Conservation (phyloP, 768 basidiomycete genomes). For the Leucosporidium scottii region DNA sequence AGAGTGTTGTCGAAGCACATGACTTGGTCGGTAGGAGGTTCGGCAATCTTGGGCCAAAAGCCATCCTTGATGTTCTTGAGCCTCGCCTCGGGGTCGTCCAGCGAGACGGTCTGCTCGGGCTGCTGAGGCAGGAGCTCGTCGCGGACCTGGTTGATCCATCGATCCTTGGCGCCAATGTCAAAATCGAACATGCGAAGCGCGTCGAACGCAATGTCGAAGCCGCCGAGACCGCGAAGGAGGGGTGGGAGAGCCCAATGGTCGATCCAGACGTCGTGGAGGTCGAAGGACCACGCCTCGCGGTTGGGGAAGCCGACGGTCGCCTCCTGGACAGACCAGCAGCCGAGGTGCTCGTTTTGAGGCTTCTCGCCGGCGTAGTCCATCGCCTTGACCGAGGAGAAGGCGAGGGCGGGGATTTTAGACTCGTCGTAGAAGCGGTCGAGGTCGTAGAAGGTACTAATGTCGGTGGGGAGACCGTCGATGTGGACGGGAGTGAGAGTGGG, state of each 20-base stretch:
- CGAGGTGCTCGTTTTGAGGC: slow-evolving; percentile 17
- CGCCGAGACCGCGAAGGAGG: slow-evolving; percentile 12
- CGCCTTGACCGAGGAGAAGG: slow-evolving; percentile 15
- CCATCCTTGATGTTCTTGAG: slow-evolving; percentile 27
- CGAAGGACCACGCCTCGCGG: slow-evolving; percentile 15
- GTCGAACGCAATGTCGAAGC: slow-evolving; percentile 27
- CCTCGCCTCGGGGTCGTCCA: background rate
- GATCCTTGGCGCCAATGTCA: background rate
- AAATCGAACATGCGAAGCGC: slow-evolving; percentile 25
- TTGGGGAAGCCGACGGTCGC: slow-evolving; percentile 17
- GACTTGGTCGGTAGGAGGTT: slow-evolving; percentile 21
- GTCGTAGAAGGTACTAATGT: slow-evolving; percentile 28
- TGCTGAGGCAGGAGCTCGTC: slow-evolving; percentile 19
- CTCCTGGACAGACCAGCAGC: slow-evolving; percentile 32
- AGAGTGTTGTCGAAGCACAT: slow-evolving; percentile 32
- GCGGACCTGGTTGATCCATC: slow-evolving; percentile 15
- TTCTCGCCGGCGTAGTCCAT: background rate
- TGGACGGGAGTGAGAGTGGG: slow-evolving; percentile 27
- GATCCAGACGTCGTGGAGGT: slow-evolving; percentile 22
- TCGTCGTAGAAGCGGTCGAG: slow-evolving; percentile 23
- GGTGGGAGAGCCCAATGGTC: slow-evolving; percentile 27
- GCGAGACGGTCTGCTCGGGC: background rate
- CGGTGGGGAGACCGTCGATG: slow-evolving; percentile 17
- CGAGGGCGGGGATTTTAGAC: slow-evolving; percentile 27
- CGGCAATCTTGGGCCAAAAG: background rate